Evolutionary conservation across 305 asterid genomes (phyloP), one percentile per base, ranked within the genome.

Genomic region (Ajuga reptans): DNA sequence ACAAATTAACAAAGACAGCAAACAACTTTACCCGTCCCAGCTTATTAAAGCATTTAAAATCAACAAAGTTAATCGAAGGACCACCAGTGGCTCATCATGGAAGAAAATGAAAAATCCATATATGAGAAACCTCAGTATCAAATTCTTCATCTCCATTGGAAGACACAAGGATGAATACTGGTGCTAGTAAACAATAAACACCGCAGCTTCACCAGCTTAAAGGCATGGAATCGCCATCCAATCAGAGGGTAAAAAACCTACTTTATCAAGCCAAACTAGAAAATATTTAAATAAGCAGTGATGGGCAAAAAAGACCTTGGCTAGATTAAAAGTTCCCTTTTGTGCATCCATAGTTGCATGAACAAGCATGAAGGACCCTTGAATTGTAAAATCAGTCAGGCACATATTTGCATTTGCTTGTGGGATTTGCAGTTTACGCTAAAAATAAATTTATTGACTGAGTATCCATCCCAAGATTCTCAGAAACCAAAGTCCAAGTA

Each of bases 341-440:
- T 42, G 58, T 3, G 46, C 46, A 60, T 52, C 66, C 15, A 41
- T 61, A 36, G 68, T 66, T 45, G 43, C 71, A 54, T 6, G 0
- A 41, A 50, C 58, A 39, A 12, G 34, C 61, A 66, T 59, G 70
- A 74, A 33, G 36, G 42, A 51, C 24, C 63, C 68, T 58, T 29
- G 17, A 53, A 34, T 29, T 24, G n/a, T 43, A 53, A 77, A 41
- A 17, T 39, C 24, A 45, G 14, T 29, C 17, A 24, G 39, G 53
- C 21, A 56, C 55, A 6, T 9, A 10, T 16, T 57, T 56, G 31
- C 18, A 34, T 16, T 33, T 39, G 56, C 52, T 72, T 39, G 59
- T 76, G 50, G 42, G 27, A 72, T 45, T 61, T 51, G 33, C 58
- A 69, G 21, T 45, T 71, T 52, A 51, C 47, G 16, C 64, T 3